phyloP scores from a whole-genome alignment of 495 filamentous ascomycete species.

The Aspergillus avenaceus region DNA sequence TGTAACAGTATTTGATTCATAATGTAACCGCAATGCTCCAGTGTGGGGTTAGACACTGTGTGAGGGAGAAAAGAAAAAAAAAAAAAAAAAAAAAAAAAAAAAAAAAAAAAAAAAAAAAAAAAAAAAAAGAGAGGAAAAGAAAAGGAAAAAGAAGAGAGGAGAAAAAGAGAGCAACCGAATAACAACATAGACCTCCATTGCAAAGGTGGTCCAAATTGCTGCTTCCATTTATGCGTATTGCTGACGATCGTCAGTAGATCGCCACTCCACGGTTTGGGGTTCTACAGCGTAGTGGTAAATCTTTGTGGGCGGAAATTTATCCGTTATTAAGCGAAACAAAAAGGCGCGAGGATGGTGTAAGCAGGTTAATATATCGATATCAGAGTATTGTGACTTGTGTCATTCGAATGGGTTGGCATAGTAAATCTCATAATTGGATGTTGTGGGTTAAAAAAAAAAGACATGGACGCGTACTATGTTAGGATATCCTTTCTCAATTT shows the following conservation, averaged over 20 bases:
- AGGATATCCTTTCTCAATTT: neutral
- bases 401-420: neutral
- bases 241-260: neutral
- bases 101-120: neutral
- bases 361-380: neutral
- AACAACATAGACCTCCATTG: neutral
- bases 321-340: neutral
- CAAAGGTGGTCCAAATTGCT: neutral
- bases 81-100: neutral
- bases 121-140: neutral
- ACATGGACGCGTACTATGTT: neutral
- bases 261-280: neutral
- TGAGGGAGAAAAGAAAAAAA: neutral
- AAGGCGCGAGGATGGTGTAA: neutral
- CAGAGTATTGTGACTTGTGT: neutral
- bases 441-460: neutral
- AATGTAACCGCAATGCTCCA: neutral
- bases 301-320: neutral
- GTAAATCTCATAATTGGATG: neutral
- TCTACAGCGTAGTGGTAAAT: too few species aligned
- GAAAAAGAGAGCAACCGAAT: too few species aligned
- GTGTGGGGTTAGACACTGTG: neutral
- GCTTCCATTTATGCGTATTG: neutral
- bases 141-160: neutral
- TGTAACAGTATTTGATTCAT: neutral